Base-by-base conservation (phyloP, 2,329 filamentous ascomycete species). In the Fusarium beomiforme region DNA sequence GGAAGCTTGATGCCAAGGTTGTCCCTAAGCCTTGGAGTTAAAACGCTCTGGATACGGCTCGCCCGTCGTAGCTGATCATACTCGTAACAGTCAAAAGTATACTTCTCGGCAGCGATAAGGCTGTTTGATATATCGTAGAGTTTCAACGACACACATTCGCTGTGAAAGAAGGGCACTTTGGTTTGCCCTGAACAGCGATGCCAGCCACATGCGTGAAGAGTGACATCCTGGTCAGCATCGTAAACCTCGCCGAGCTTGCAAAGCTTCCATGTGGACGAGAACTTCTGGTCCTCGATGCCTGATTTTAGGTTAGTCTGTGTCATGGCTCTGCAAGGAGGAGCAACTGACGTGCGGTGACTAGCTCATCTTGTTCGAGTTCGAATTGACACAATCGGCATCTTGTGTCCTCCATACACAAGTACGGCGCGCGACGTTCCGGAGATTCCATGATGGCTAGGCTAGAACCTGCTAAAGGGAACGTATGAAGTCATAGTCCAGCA, bases 371-470 rank as follows among this genome's bases (percentile, higher is more conserved):
- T 36, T 64, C 29, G 13, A 70, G 16, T 6, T 34, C 37, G 21
- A 70, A 70, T 19, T 67, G 59, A 39, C 67, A 70, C 12, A 70
- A 50, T 21, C 64, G 59, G 19, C 64, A 69, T 41, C 58, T 63
- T 34, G 24, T 43, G 34, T 69, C 66, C 11, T 63, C 56, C 63
- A 67, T 67, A 19, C 63, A 69, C 17, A 69, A 57, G 19, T 57
- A 63, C 23, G 58, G 66, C 23, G 39, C 63, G 11, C 63, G 63
- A 19, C 67, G 47, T 16, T 37, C 29, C 8, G 29, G 53, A 41
- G 23, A 42, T 19, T 21, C 39, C 39, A 56, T 49, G 44, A 23
- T 23, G 11, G 6, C 14, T 13, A 34, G 2, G 13, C 19, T 29
- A 10, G 29, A 29, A 29, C 11, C 11, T 29, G 8, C 6, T 29